phyloP scores from a whole-genome alignment of 192 early-diverging fungal species.

The Backusella sp. region DNA sequence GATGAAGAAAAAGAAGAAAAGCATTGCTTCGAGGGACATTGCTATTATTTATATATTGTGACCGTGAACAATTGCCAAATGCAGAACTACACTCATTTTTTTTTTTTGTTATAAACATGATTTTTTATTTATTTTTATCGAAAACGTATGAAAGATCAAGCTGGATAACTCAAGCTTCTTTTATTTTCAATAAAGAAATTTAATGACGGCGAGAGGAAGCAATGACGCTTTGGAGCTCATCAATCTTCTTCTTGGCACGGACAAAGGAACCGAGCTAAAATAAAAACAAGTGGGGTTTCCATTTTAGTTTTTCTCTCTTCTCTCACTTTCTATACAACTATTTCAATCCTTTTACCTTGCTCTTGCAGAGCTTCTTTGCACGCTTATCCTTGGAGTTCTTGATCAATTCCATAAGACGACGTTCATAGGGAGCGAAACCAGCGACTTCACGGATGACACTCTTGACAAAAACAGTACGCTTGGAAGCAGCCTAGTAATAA shows the following conservation, averaged over 20 bases:
- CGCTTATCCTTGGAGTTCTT: constrained; percentile 99
- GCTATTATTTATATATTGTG: neutral
- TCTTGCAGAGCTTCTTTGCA: constrained; percentile 97
- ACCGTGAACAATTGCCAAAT: neutral
- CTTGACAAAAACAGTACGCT: constrained; percentile 89
- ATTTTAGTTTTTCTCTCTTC: too few species aligned
- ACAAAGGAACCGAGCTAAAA: constrained; percentile 90
- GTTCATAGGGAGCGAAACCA: constrained; percentile 98
- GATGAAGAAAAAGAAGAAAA: neutral
- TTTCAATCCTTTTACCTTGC: constrained; percentile 44
- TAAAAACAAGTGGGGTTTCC: neutral
- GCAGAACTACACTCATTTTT: neutral
- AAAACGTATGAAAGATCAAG: neutral
- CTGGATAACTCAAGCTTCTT: neutral
- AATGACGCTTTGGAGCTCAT: constrained; percentile 92
- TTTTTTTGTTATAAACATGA: neutral
- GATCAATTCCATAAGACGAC: constrained; percentile 98
- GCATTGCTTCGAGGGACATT: neutral
- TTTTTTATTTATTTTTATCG: neutral
- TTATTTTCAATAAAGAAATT: neutral
- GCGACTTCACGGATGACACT: constrained; percentile 94
- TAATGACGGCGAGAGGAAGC: constrained; percentile 86
- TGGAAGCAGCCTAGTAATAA: constrained; percentile 32
- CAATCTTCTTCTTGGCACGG: constrained; percentile 99
- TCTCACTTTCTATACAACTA: neutral